Evolutionary conservation across 352 stramenopile genomes (phyloP).

Genomic region (Phytophthora pistaciae): DNA sequence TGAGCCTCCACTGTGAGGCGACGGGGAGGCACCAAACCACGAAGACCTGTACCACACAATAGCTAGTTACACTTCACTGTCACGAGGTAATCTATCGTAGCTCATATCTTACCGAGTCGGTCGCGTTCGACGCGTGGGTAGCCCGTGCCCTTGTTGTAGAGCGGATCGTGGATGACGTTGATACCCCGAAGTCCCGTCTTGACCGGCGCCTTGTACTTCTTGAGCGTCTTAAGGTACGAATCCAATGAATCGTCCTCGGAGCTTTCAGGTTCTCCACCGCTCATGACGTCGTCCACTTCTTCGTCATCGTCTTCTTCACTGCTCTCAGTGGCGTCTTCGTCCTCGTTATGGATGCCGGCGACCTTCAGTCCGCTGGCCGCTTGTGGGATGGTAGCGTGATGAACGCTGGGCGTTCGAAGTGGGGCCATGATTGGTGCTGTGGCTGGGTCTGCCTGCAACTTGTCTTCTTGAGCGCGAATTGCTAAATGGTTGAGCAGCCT

Average conservation of each 20-base stretch:
- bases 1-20: conserved; percentile 74
- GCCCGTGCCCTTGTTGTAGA: conserved; percentile 91
- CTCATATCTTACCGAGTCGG: conserved; percentile 59
- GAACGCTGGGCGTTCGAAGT: background rate
- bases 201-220: conserved; percentile 83
- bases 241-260: conserved; percentile 53
- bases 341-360: background rate
- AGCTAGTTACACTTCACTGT: conserved; percentile 5
- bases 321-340: background rate
- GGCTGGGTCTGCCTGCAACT: background rate
- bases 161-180: conserved; percentile 82
- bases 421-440: background rate
- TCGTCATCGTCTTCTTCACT: conserved; percentile 37
- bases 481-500: background rate
- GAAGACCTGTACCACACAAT: conserved; percentile 52
- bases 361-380: background rate
- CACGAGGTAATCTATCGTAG: background rate
- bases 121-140: conserved; percentile 86
- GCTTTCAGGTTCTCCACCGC: conserved; percentile 25
- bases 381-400: background rate
- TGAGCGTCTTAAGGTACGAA: conserved; percentile 63
- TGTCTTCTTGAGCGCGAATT: background rate
- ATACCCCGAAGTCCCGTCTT: conserved; percentile 81
- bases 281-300: conserved; percentile 45
- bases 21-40: conserved; percentile 84